Evolutionary conservation across 2,329 filamentous ascomycete genomes (phyloP), one percentile per base, ranked within the genome.

Genomic region (Aspergillus awamori): DNA sequence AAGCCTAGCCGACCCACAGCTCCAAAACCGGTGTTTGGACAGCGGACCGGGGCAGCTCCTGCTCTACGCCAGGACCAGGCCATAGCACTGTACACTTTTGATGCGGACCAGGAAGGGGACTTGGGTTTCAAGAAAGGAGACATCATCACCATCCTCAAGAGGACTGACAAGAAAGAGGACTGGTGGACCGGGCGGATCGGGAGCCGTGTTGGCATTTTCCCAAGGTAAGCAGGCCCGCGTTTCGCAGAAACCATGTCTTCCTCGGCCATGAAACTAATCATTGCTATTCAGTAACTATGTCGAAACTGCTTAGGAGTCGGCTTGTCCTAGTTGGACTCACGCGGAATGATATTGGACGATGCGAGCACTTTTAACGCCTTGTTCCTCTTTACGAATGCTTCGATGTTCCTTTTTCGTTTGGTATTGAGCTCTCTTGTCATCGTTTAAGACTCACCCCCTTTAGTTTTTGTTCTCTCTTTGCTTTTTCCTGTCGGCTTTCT

Each of bases 171-270:
- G 69, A 90, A 92, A 61, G 93, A 93, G 60, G 94, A 98, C 76
- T 98, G 94, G 94, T 98, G 94, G 95, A 98, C 94, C 17, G 95
- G 95, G 26, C 89, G 90, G 78, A 88, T 97, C 71, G 93, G 93
- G 30, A 85, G 87, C 66, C 86, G 88, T 68, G 91, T 93, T 58
- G 95, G 95, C 39, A 96, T 97, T 67, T 99, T 99, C 79, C 95
- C 95, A 0, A 95, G 91, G 85, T 86, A 79, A 65, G 80, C 33
- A 30, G 17, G 20, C 53, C n/a, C 13, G 11, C 3, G 17, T 10
- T 49, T 33, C 13, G 41, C 47, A 15, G 15, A 15, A 10, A 28
- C 24, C 15, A 38, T 8, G 53, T 52, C 28, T 24, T 49, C 33
- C n/a, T 33, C 20, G 33, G 33, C 33, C n/a, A n/a, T 52, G 17